Percentiles rank a stretch among this genome's conserved stretches.
Conservation (phyloP, 23 red algal species). For the Gracilariopsis chorda region DNA sequence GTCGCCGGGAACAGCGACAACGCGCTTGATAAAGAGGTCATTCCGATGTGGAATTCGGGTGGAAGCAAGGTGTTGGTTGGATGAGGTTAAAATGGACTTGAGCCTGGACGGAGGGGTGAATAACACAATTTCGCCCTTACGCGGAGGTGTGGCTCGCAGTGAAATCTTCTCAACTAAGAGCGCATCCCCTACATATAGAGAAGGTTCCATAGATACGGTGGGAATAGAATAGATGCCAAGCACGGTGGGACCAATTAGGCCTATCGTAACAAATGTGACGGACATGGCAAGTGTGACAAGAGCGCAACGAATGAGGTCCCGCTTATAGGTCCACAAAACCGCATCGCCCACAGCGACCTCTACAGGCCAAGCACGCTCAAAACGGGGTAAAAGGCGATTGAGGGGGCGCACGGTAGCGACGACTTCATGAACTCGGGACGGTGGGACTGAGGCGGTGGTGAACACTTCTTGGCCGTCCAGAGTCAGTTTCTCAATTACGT, state of each 20-base stretch:
- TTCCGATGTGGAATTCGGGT: not conserved
- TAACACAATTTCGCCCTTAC: slow-evolving; percentile 67
- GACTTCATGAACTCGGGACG: not conserved
- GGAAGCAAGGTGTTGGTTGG: not conserved
- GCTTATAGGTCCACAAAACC: slow-evolving; percentile 30
- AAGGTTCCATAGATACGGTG: slow-evolving; percentile 79
- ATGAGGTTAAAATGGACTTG: slow-evolving; percentile 5
- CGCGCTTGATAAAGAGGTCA: slow-evolving; percentile 76
- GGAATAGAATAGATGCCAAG: slow-evolving; percentile 59
- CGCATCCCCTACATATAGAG: slow-evolving; percentile 79
- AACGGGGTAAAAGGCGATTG: slow-evolving; percentile 51
- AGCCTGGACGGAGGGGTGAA: slow-evolving; percentile 57
- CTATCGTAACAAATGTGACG: slow-evolving; percentile 8
- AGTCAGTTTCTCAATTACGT: slow-evolving; percentile 28
- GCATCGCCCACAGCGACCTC: slow-evolving; percentile 41
- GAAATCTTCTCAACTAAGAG: slow-evolving; percentile 88
- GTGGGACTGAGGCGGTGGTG: not conserved
- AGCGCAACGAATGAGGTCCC: slow-evolving; percentile 36
- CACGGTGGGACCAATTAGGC: slow-evolving; percentile 18
- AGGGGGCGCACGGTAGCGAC: slow-evolving; percentile 45
- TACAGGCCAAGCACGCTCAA: slow-evolving; percentile 62
- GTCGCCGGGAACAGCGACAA: slow-evolving; percentile 80
- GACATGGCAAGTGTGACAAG: slow-evolving; percentile 41
- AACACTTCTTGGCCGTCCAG: not conserved
- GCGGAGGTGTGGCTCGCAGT: slow-evolving; percentile 17